Conservation (phyloP, 2,329 filamentous ascomycete species). For the Colletotrichum sp. region DNA sequence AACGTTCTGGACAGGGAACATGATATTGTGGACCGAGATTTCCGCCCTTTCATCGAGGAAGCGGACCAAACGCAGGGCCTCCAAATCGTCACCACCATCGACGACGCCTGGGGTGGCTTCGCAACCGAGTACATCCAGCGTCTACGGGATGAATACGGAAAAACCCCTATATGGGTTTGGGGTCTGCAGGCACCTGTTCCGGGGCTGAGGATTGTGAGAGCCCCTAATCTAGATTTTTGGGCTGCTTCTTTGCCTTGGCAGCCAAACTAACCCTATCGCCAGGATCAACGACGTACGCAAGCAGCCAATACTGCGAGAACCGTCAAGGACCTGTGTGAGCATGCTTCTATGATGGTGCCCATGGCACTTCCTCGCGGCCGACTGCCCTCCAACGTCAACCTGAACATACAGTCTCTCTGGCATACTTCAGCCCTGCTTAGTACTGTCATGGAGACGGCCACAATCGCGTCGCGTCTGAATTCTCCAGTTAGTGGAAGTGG, state of each 20-base stretch:
- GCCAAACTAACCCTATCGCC: slow-evolving; percentile 28
- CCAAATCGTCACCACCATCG: slow-evolving; percentile 73
- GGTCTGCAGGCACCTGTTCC: slow-evolving; percentile 69
- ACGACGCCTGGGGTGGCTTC: slow-evolving; percentile 85
- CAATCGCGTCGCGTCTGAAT: slow-evolving; percentile 74
- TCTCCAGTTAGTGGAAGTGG: slow-evolving; percentile 37
- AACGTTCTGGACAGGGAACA: slow-evolving; percentile 75
- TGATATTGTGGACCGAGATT: slow-evolving; percentile 88
- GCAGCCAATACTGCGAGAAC: slow-evolving; percentile 77
- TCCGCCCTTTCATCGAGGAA: slow-evolving; percentile 88
- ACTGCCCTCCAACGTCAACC: slow-evolving; percentile 59
- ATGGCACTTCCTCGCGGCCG: slow-evolving; percentile 65
- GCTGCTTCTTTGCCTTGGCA: not conserved
- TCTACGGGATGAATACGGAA: slow-evolving; percentile 88
- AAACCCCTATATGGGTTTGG: slow-evolving; percentile 86
- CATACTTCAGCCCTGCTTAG: slow-evolving; percentile 78
- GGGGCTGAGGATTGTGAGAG: not conserved
- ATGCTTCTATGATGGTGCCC: slow-evolving; percentile 80
- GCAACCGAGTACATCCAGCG: slow-evolving; percentile 74
- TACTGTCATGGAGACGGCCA: slow-evolving; percentile 78
- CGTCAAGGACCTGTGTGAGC: slow-evolving; percentile 68
- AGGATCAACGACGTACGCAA: slow-evolving; percentile 63
- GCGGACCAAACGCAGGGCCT: slow-evolving; percentile 91
- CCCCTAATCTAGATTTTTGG: not conserved
- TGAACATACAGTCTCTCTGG: slow-evolving; percentile 75